Percentiles rank a stretch among this genome's conserved stretches.
Conservation (phyloP, 208 protist genomes). For the Acanthamoeba lenticulata region DNA sequence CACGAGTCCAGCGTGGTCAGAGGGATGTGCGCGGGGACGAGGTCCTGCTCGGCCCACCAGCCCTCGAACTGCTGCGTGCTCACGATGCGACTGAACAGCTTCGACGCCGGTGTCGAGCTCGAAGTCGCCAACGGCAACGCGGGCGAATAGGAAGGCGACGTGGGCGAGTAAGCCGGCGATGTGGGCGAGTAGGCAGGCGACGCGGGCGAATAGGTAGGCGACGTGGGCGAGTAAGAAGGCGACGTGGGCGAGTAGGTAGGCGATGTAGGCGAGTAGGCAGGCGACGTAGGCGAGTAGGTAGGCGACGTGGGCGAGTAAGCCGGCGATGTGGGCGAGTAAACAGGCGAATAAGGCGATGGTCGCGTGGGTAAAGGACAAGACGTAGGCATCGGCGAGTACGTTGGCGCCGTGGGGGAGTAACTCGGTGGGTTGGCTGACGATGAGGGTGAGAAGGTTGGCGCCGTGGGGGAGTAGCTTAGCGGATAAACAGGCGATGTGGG, state of each 20-base stretch:
- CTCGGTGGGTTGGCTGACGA: too few species aligned
- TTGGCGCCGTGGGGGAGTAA: too few species aligned
- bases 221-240: constrained; percentile 87
- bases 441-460: constrained; percentile 87
- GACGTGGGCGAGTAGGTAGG: constrained; percentile 86
- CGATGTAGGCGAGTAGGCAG: constrained; percentile 85
- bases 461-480: constrained; percentile 82
- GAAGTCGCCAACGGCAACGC: too few species aligned
- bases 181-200: constrained; percentile 77
- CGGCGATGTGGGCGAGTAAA: constrained; percentile 88
- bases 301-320: constrained; percentile 86
- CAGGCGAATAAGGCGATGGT: too few species aligned
- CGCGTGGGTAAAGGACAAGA: too few species aligned
- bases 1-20: not conserved
- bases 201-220: constrained; percentile 84
- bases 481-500: constrained; percentile 81
- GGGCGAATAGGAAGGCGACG: too few species aligned
- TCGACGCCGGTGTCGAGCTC: too few species aligned
- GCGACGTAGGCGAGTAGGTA: constrained; percentile 85
- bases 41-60: not conserved
- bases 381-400: too few species aligned
- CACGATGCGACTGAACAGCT: not conserved
- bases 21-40: not conserved
- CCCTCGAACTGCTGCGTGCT: not conserved
- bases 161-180: constrained; percentile 80